Base-by-base conservation (phyloP, 2,329 filamentous ascomycete genomes). In the Verticillium zaregamsianum region DNA sequence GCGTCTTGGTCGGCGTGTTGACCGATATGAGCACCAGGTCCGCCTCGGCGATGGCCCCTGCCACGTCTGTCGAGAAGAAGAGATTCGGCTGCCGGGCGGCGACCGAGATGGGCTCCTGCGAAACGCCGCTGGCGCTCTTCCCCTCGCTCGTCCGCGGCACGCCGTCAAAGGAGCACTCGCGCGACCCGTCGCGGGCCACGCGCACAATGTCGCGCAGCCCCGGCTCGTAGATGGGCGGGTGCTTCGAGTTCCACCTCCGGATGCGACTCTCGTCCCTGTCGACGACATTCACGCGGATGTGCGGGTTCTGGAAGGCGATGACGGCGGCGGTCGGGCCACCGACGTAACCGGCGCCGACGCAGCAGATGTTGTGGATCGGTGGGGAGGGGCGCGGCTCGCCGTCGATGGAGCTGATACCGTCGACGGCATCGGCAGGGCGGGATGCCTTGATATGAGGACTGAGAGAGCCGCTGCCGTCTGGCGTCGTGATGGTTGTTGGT, bases 141-240 rank as follows among this genome's bases (percentile, higher is more conserved):
- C 23, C 68, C 71, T 61, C 69, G 71, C 58, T 75, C 73, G 15
- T 73, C 73, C 35, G 69, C 70, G n/a, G 65, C 67, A 31, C 70
- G 74, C n/a, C 71, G 69, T 31, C 62, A 59, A 84, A 73, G 31
- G 67, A 65, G 64, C 75, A 80, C 39, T 75, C 70, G 61, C 77
- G 80, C 28, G 79, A 76, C 33, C 86, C 86, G 68, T 88, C 85
- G 59, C 88, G 82, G 56, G 86, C 83, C 55, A 86, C 78, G 63
- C 85, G 81, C 32, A 93, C 85, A 62, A 93, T 84, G 55, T 90
- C 84, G 59, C 82, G 77, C 28, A 94, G 79, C 12, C 87, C 88
- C 0, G 89, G 88, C 74, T 94, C 91, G 74, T 91, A 89, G 66
- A 93, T 90, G 45, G 91, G 91, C 14, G 91, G 83, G 64, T 89